Conservation (phyloP, 176 grass and related monocot species). For the Triticum dicoccoides region DNA sequence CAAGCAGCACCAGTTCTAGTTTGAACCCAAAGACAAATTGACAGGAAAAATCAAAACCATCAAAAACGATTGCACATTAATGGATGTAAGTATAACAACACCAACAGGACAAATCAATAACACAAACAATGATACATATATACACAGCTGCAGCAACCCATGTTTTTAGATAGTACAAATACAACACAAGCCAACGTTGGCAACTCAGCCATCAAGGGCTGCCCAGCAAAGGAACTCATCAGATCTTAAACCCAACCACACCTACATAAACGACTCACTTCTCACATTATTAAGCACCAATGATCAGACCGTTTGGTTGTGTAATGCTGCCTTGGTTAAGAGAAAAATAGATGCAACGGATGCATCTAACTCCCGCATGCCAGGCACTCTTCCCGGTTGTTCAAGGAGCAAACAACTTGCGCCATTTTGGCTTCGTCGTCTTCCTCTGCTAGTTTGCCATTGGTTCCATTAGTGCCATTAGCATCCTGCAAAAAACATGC, state of each 20-base stretch:
- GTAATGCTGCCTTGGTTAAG: constrained; percentile 19
- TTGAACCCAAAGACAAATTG: neutral
- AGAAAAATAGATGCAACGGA: neutral
- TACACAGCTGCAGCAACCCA: constrained; percentile 33
- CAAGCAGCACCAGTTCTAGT: too few relatives aligned
- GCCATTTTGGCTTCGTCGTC: constrained; percentile 93
- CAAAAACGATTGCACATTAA: neutral
- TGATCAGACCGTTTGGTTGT: constrained; percentile 17
- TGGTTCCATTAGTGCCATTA: constrained; percentile 7
- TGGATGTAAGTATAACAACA: neutral
- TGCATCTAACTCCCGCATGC: constrained; percentile 80
- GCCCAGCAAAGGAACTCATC: neutral
- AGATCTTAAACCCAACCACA: neutral
- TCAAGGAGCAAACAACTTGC: constrained; percentile 91
- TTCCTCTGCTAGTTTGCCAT: constrained; percentile 36
- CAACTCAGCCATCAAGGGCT: neutral
- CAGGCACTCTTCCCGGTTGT: constrained; percentile 85
- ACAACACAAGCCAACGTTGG: constrained; percentile 10
- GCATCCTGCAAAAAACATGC: constrained; percentile 34
- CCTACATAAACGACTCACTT: neutral
- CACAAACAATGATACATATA: constrained; percentile 27
- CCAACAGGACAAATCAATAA: neutral
- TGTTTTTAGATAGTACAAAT: neutral
- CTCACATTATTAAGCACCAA: constrained; percentile 26
- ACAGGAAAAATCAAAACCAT: neutral